Evolutionary conservation across 768 basidiomycete genomes (phyloP), one percentile per base, ranked within the genome.

Genomic region (Termitomyces sp.): DNA sequence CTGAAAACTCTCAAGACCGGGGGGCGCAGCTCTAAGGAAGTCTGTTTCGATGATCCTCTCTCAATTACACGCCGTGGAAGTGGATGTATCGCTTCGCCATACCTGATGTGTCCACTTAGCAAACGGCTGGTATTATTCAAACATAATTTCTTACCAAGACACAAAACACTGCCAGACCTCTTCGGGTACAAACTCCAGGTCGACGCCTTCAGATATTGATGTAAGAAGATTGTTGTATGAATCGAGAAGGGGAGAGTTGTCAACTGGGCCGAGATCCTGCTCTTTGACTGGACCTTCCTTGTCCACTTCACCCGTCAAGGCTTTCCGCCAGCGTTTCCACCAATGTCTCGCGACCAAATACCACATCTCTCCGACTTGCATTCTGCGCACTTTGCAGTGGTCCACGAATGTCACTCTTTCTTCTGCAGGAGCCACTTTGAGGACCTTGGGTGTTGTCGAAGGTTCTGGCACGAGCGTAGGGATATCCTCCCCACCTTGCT

Each of bases 161-260:
- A 77, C 70, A 39, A 97, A 78, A 20, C 79, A 74, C 22, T 75
- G 66, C 94, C 93, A 96, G 22, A 84, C 85, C 26, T 79, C 77
- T 57, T 78, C 74, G 2, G 92, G 90, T 3, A 97, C 77, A 62
- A 84, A 88, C 68, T 91, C 88, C 52, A 88, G 81, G 66, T 97
- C 81, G 29, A 83, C 68, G 22, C 84, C 81, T 65, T 94, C 90
- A 28, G 73, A 60, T 16, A 87, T 67, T 20, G 72, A 66, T 24
- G 66, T 60, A 26, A 68, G 73, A 57, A 88, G 73, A 58, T 75
- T 74, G 45, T 81, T 82, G 57, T 78, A 75, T 12, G 72, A 65
- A 65, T 86, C 84, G 54, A 90, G 69, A 46, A 96, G 76, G 16
- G 72, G 66, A 22, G 83, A 73, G 70, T 94, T 95, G 69, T 94